These are phyloP conservation scores for Zymoseptoria pseudotritici DNA, from an alignment of 2,329 filamentous ascomycete genomes.

Conservation along the genomic window DNA sequence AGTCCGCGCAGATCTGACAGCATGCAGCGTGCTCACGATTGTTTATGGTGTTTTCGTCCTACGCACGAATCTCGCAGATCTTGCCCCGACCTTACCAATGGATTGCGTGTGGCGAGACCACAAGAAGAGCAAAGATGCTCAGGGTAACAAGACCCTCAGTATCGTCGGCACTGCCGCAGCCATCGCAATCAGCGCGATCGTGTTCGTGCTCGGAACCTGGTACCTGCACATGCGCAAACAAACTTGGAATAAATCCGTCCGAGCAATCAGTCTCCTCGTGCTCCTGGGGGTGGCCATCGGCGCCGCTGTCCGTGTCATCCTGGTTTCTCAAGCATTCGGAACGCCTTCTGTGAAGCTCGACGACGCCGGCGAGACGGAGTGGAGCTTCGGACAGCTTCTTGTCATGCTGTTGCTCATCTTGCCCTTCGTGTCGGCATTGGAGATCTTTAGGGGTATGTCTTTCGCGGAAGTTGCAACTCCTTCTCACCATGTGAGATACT, in stretches of 20 bases:
- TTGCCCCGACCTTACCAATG: conserved; percentile 51
- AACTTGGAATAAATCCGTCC: conserved; percentile 49
- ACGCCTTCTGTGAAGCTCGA: conserved; percentile 43
- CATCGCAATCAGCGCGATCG: conserved; percentile 50
- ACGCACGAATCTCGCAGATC: conserved; percentile 44
- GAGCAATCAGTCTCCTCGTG: conserved; percentile 47
- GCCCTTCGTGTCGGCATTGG: conserved; percentile 52
- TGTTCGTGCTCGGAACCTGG: conserved; percentile 56
- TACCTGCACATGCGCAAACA: conserved; percentile 54
- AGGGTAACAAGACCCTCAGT: conserved; percentile 34
- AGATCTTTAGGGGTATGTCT: conserved; percentile 48
- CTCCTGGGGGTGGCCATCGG: conserved; percentile 49
- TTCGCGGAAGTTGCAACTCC: neutral
- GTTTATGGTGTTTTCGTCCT: conserved; percentile 52
- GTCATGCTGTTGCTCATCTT: conserved; percentile 53
- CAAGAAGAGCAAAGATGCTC: conserved; percentile 24
- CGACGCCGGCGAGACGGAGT: conserved; percentile 49
- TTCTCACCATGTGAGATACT: neutral
- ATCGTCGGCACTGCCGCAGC: conserved; percentile 55
- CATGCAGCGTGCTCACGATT: conserved; percentile 42
- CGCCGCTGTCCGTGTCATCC: conserved; percentile 50
- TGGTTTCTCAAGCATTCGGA: conserved; percentile 56
- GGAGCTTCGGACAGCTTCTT: conserved; percentile 58
- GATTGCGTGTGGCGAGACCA: conserved; percentile 52
- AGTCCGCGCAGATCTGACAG: neutral